These are phyloP conservation scores for Phytophthora boehmeriae DNA, from an alignment of 352 stramenopile genomes.

Conservation along the genomic window DNA sequence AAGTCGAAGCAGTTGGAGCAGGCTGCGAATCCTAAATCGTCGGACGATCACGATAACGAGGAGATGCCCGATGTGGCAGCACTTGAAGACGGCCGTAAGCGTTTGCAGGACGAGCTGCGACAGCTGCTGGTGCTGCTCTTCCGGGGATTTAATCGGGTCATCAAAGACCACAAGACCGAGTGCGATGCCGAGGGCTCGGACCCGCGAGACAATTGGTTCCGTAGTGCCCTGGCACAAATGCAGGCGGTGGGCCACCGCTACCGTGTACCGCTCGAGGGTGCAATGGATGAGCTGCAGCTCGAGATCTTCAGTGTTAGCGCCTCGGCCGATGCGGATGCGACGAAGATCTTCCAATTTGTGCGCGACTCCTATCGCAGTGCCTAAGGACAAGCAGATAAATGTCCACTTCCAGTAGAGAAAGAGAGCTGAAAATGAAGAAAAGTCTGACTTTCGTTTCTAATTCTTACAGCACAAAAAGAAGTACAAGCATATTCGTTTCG, in stretches of 20 bases:
- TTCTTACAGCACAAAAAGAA: conserved; percentile 15
- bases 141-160: conserved; percentile 72
- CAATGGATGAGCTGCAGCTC: conserved; percentile 53
- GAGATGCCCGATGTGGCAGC: conserved; percentile 56
- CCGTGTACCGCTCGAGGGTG: conserved; percentile 57
- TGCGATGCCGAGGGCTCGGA: conserved; percentile 75
- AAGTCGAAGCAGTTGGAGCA: conserved; percentile 46
- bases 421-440: conserved; percentile 18
- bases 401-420: conserved; percentile 14
- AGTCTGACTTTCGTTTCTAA: conserved; percentile 1
- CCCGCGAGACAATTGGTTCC: conserved; percentile 85
- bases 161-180: conserved; percentile 77
- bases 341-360: conserved; percentile 77
- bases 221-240: conserved; percentile 74
- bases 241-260: conserved; percentile 67
- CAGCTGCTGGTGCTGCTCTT: conserved; percentile 65
- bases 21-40: conserved; percentile 26
- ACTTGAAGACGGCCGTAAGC: conserved; percentile 46
- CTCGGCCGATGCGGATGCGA: conserved; percentile 67
- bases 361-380: conserved; percentile 71
- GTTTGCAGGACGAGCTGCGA: conserved; percentile 51
- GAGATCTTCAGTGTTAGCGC: conserved; percentile 56
- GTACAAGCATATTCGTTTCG: conserved; percentile 29
- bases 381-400: conserved; percentile 16
- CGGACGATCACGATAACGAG: conserved; percentile 46